Conservation (phyloP, 2,329 filamentous ascomycete genomes). For the Nothomitra cinnamomea region DNA sequence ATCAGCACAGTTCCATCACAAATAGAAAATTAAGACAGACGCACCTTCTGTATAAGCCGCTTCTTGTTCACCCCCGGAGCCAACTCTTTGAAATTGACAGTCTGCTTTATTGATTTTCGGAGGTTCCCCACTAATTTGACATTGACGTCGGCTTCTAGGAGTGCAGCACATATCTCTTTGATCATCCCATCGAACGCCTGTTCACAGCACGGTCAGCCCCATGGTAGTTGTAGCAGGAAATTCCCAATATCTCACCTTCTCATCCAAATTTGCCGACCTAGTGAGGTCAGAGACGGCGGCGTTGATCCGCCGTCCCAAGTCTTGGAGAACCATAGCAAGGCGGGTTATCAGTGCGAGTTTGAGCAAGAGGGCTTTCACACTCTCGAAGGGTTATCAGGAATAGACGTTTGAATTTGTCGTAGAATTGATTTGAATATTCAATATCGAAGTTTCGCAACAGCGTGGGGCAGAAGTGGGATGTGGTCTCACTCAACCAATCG, state of each 20-base stretch:
- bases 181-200: conserved; percentile 95
- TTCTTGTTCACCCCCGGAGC: conserved; percentile 94
- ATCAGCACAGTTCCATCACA: neutral
- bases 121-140: conserved; percentile 81
- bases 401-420: neutral
- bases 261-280: conserved; percentile 79
- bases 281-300: conserved; percentile 88
- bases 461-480: conserved; percentile 1
- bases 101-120: conserved; percentile 77
- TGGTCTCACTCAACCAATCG: neutral
- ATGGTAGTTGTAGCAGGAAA: neutral
- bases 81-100: conserved; percentile 90
- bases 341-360: conserved; percentile 11
- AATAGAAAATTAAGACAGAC: neutral
- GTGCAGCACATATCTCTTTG: conserved; percentile 91
- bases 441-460: too few species aligned
- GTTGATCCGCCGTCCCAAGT: conserved; percentile 96
- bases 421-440: neutral
- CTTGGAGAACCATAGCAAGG: conserved; percentile 86
- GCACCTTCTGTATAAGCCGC: conserved; percentile 74
- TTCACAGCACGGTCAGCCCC: conserved; percentile 20
- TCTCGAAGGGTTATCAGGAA: too few species aligned
- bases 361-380: too few species aligned
- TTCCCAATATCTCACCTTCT: conserved; percentile 48
- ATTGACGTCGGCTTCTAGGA: conserved; percentile 94